Percentiles rank a stretch among this genome's conserved stretches.
Evolutionary conservation across 2,329 filamentous ascomycete genomes (phyloP).

Genomic region (Fusarium phyllophilum): DNA sequence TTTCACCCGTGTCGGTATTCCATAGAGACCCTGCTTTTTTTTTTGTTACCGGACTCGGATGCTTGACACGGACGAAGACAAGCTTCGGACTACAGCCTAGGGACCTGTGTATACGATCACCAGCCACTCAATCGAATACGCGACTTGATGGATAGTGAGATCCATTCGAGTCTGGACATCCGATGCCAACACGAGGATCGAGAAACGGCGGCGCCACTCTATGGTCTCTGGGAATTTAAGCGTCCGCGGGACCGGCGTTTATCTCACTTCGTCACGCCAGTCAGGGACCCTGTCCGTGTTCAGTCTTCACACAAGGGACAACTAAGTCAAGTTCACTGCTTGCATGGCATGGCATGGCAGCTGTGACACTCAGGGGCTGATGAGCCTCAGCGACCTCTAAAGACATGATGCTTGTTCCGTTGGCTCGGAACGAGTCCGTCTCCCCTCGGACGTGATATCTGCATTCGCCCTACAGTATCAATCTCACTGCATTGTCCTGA

Average conservation of each 20-base stretch:
- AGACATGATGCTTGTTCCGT: slow-evolving; percentile 6
- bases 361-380: slow-evolving; percentile 26
- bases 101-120: not conserved
- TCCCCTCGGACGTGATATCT: slow-evolving; percentile 8
- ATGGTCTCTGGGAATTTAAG: not conserved
- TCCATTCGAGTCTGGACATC: not conserved
- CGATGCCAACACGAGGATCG: not conserved
- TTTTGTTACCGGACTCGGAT: slow-evolving; percentile 4
- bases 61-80: slow-evolving; percentile 15
- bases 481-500: not conserved
- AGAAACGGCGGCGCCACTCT: not conserved
- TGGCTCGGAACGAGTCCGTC: slow-evolving; percentile 19
- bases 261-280: slow-evolving; percentile 31
- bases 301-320: not conserved
- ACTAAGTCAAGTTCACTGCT: slow-evolving; percentile 1
- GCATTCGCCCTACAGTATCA: slow-evolving; percentile 8
- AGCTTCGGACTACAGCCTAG: slow-evolving; percentile 6
- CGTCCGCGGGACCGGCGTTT: slow-evolving; percentile 20
- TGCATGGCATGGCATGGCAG: slow-evolving; percentile 22
- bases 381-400: slow-evolving; percentile 23
- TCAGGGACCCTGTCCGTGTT: slow-evolving; percentile 14
- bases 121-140: slow-evolving; percentile 3
- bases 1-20: slow-evolving; percentile 26
- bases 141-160: slow-evolving; percentile 1
- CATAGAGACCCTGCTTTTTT: slow-evolving; percentile 30